A percentile compares a stretch with the other conserved stretches of the same genome.
These are phyloP conservation scores for Scenedesmus sp. DNA, from an alignment of 163 green algal genomes.

Conservation along the genomic window DNA sequence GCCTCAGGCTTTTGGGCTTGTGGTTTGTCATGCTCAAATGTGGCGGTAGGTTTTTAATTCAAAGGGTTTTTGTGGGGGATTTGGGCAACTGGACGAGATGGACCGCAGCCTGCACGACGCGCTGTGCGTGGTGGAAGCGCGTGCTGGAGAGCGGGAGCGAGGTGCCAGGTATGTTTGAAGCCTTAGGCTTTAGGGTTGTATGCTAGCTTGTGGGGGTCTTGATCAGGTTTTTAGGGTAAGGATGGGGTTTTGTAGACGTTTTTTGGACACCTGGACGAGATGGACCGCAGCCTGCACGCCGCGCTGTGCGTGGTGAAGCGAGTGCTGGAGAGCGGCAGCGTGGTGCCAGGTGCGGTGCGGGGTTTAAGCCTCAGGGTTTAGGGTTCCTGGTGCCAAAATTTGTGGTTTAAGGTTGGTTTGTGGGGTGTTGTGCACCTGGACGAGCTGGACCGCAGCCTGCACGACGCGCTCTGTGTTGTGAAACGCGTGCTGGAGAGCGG, in stretches of 20 bases:
- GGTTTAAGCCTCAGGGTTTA: too few relatives aligned
- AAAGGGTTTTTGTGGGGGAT: neutral
- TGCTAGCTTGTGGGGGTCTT: constrained; percentile 46
- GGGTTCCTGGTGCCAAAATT: constrained; percentile 41
- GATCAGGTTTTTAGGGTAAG: neutral
- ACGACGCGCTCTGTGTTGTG: constrained; percentile 98
- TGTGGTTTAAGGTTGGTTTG: neutral
- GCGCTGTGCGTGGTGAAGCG: constrained; percentile 98
- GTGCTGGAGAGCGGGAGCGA: constrained; percentile 96
- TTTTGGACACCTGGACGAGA: constrained; percentile 93
- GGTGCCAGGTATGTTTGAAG: constrained; percentile 71
- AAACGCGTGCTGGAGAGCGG: constrained; percentile 98
- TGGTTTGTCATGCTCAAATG: neutral
- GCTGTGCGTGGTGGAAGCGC: constrained; percentile 97
- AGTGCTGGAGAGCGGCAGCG: constrained; percentile 94
- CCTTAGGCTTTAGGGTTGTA: too few relatives aligned
- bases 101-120: constrained; percentile 98
- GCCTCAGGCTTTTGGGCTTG: neutral
- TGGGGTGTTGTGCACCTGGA: constrained; percentile 83
- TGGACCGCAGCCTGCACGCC: constrained; percentile 98
- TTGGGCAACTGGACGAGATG: constrained; percentile 97
- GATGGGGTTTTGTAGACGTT: too few relatives aligned
- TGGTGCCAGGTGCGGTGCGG: constrained; percentile 55
- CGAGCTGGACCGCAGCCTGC: constrained; percentile 98
- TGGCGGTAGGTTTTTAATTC: constrained; percentile 13